Conservation (phyloP, 306 rosid species). For the Vicia faba region DNA sequence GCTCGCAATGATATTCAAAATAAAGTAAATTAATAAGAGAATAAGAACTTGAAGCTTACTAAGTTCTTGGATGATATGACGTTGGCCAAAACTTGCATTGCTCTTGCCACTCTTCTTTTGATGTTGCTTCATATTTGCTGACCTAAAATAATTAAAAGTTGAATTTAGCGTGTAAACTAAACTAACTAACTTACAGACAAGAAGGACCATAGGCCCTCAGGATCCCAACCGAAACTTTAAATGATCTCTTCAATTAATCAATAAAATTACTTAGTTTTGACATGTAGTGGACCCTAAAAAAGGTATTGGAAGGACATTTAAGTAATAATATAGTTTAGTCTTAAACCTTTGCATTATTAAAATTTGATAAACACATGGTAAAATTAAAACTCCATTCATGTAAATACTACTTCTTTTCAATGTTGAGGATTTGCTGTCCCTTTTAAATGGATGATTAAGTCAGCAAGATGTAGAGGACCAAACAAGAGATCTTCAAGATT, state of each 20-base stretch:
- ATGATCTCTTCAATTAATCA: too few species aligned
- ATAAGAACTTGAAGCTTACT: conserved; percentile 50
- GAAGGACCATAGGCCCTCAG: too few species aligned
- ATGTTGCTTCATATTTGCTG: conserved; percentile 70
- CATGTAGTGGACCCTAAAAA: conserved; percentile 1
- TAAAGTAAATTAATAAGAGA: conserved; percentile 21
- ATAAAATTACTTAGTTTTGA: conserved; percentile 1
- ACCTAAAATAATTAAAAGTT: conserved; percentile 51
- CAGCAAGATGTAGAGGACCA: not conserved
- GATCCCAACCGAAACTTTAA: conserved; percentile 25
- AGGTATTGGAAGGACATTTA: conserved; percentile 8
- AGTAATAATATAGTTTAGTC: not conserved
- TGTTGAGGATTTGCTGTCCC: conserved; percentile 1
- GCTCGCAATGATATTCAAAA: not conserved
- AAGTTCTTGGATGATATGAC: conserved; percentile 92
- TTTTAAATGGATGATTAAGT: not conserved
- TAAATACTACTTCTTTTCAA: not conserved
- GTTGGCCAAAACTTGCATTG: conserved; percentile 98
- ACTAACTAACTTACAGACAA: too few species aligned
- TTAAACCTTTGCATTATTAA: conserved; percentile 10
- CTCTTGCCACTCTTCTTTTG: conserved; percentile 98
- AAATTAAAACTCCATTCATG: conserved; percentile 26
- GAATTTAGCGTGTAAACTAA: conserved; percentile 35
- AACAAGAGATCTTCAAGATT: conserved; percentile 21
- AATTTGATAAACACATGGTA: conserved; percentile 1